A percentile compares a stretch with the other conserved stretches of the same genome.
Evolutionary conservation across 1,284 basidiomycete genomes (phyloP).

Genomic region (Lignosus rhinocerotis): DNA sequence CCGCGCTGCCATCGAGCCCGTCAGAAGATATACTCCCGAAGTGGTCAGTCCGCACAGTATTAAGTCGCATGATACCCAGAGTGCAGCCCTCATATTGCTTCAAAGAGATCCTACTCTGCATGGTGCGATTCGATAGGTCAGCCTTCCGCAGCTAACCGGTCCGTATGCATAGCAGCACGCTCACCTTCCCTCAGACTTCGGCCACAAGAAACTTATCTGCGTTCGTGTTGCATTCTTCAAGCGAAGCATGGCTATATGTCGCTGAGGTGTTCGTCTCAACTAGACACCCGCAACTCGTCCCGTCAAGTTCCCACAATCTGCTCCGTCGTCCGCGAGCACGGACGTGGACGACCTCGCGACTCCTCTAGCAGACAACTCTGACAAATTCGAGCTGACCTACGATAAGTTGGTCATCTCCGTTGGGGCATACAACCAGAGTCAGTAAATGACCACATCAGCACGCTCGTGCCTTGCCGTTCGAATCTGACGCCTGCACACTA

Average conservation of each 20-base stretch:
- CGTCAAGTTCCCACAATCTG: constrained; percentile 29
- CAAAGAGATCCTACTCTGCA: constrained; percentile 64
- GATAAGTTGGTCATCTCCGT: constrained; percentile 87
- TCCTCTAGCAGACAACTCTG: constrained; percentile 34
- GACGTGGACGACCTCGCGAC: constrained; percentile 10
- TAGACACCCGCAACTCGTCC: constrained; percentile 62
- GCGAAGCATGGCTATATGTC: no score
- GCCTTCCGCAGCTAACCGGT: not conserved
- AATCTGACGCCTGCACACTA: constrained; percentile 25
- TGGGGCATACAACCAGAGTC: constrained; percentile 84
- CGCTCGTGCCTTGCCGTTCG: not conserved
- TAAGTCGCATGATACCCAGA: not conserved
- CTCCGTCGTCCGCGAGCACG: not conserved
- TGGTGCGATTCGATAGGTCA: constrained; percentile 66
- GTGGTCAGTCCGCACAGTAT: constrained; percentile 46
- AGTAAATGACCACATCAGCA: constrained; percentile 19
- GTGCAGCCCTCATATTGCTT: not conserved
- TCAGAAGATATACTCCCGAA: constrained; percentile 55
- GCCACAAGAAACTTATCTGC: constrained; percentile 58
- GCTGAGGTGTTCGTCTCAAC: not conserved
- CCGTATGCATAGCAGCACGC: not conserved
- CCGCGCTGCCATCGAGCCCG: constrained; percentile 79
- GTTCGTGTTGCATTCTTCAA: constrained; percentile 37
- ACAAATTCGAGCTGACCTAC: constrained; percentile 49
- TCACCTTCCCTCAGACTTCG: constrained; percentile 50